Evolutionary conservation across 1,284 basidiomycete genomes (phyloP), one percentile per base, ranked within the genome.

Genomic region (Apiotrichum laibachii): DNA sequence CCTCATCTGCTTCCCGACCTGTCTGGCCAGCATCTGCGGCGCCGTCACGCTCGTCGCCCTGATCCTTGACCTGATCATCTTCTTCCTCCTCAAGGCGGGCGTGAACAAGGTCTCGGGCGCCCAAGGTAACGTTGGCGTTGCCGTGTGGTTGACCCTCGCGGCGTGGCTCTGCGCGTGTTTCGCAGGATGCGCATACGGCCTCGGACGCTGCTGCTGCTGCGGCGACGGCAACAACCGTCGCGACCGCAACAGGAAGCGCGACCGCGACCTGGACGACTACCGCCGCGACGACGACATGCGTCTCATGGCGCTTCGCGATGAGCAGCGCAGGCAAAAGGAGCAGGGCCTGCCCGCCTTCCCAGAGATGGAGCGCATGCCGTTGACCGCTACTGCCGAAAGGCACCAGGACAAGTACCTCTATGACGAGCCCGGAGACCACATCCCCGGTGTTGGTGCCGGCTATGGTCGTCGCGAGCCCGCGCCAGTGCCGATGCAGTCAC

Each of bases 91-190:
- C 60, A 90, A 86, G 70, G 79, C 86, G 49, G 83, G 89, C 55
- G 87, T 94, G 71, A 87, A 89, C 72, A 69, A 79, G 12, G 85
- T 90, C 18, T 54, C 71, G 3, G 85, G 85, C 35, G 90, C 89
- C 2, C 82, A 81, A 0, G 91, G 91, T 0, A 77, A 80, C 16
- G 86, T 92, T 10, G 91, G 91, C 13, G 86, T 82, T 57, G 88
- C 85, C 10, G 84, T 92, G 22, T 94, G 91, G 91, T 80, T 94
- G 52, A 92, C 89, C 1, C 83, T 94, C 39, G 88, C 85, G 0
- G 88, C 90, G 0, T 92, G 89, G 88, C 44, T 92, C 1, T 80
- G 90, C 22, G 80, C 91, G 50, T 89, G 90, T 80, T 86, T 93
- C 73, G 86, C 87, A 49, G 90, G 90, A 19, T 93, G 90, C 74